Evolutionary conservation across 2,329 filamentous ascomycete genomes (phyloP), one percentile per base, ranked within the genome.

Genomic region (Kalaharituber pfeilii): DNA sequence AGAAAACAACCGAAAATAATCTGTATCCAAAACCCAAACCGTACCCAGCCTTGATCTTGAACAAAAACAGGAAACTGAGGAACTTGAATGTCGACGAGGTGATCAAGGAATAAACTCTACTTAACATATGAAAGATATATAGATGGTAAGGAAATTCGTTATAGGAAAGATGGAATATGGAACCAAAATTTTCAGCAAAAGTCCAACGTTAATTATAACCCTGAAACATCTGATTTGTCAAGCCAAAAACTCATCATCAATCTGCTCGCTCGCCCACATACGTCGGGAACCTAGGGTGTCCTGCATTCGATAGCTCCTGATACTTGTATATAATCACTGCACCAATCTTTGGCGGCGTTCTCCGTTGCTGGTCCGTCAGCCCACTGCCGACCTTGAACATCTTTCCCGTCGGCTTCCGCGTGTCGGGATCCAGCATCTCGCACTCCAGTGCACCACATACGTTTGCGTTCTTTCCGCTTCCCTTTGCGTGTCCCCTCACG

Each of bases 311-410:
- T 44, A 64, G 44, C 50, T 64, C 62, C 25, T 63, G 62, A 33
- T 63, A 64, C 36, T 59, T 50, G 54, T 62, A 63, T 22, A 61
- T 62, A 11, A 64, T 60, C 22, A 58, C 52, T 13, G 42, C 53
- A 1, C 62, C 62, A 53, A 64, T 56, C 54, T 63, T 64, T 6
- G 62, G 62, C 27, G 62, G 62, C 8, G 55, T 59, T 30, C 54
- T 61, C 50, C 62, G 57, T 56, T 59, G 60, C 49, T 56, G 54
- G 58, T 64, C 62, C 39, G 61, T 63, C 36, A 64, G 52, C 1
- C 62, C 62, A 5, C 57, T 63, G 1, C 62, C 62, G 9, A 63
- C 60, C 55, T 64, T 64, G 22, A 64, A 64, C 53, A 61, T 55
- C 55, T 57, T 62, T 20, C 56, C 60, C 13, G 57, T 63, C 22